Evolutionary conservation across 176 grass and related monocot genomes (phyloP).

Genomic region (Pharus latifolius): DNA sequence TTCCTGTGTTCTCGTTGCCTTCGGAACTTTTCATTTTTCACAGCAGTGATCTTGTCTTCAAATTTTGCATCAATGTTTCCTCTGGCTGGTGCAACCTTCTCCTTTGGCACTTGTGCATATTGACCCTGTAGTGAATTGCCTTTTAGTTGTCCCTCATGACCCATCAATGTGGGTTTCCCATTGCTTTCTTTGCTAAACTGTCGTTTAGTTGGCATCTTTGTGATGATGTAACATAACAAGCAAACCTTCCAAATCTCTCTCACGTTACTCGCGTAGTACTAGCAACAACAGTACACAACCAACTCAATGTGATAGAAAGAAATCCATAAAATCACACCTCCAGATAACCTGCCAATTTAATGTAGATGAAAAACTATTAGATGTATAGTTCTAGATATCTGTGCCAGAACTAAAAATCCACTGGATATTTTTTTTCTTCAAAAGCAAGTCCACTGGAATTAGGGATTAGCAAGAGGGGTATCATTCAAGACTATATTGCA

Average conservation of each 20-base stretch:
- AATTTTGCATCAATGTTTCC: constrained; percentile 37
- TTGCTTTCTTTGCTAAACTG: constrained; percentile 28
- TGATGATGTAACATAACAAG: constrained; percentile 30
- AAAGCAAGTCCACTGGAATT: background rate
- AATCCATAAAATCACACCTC: background rate
- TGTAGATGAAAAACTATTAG: background rate
- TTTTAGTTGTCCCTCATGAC: constrained; percentile 17
- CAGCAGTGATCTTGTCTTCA: constrained; percentile 47
- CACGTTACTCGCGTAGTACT: too few relatives aligned
- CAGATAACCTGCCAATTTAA: background rate
- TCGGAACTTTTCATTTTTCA: constrained; percentile 36
- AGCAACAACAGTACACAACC: background rate
- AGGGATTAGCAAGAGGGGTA: background rate
- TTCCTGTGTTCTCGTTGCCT: constrained; percentile 14
- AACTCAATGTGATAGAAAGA: constrained; percentile 6
- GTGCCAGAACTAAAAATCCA: background rate
- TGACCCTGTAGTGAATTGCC: constrained; percentile 25
- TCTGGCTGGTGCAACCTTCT: constrained; percentile 14
- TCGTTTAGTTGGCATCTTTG: constrained; percentile 39
- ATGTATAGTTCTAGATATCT: background rate
- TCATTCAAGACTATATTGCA: background rate
- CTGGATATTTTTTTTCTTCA: too few relatives aligned
- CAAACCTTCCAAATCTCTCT: background rate
- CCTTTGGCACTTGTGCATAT: constrained; percentile 27
- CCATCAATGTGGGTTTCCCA: constrained; percentile 12